These are phyloP conservation scores for Chenopodium album DNA, from an alignment of 148 eudicot genomes.

Conservation along the genomic window DNA sequence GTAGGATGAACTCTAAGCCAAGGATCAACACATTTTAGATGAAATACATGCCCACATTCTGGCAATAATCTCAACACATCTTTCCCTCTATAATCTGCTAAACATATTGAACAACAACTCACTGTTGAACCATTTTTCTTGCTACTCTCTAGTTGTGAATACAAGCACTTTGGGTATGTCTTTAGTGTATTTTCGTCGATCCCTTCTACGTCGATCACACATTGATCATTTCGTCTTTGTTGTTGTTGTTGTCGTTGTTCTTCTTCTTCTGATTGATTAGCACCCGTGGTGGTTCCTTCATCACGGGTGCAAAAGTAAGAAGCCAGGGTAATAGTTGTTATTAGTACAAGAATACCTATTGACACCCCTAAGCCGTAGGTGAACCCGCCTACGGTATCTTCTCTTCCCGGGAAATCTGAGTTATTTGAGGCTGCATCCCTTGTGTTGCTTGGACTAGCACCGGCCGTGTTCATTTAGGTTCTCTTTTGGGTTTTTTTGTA, in stretches of 20 bases:
- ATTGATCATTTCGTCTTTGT: not conserved
- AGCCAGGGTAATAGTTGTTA: slow-evolving; percentile 76
- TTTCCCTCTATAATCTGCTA: slow-evolving; percentile 62
- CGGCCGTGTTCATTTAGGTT: slow-evolving; percentile 9
- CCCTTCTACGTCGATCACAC: slow-evolving; percentile 28
- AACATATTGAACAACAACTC: slow-evolving; percentile 70
- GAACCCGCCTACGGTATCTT: slow-evolving; percentile 51
- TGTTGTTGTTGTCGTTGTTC: not conserved
- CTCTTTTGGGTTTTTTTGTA: not conserved
- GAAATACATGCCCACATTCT: slow-evolving; percentile 79
- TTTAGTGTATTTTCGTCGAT: slow-evolving; percentile 69
- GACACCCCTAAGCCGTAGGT: slow-evolving; percentile 83
- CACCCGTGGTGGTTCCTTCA: slow-evolving; percentile 19
- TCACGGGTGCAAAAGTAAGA: slow-evolving; percentile 78
- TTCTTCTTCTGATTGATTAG: not conserved
- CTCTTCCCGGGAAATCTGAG: slow-evolving; percentile 33
- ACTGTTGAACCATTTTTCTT: slow-evolving; percentile 18
- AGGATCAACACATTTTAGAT: slow-evolving; percentile 79
- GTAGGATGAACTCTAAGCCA: slow-evolving; percentile 79
- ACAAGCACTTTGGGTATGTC: slow-evolving; percentile 66
- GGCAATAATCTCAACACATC: slow-evolving; percentile 64
- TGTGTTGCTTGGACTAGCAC: not conserved
- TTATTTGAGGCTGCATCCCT: not conserved
- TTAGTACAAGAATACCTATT: slow-evolving; percentile 73
- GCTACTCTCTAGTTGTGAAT: slow-evolving; percentile 33